These are phyloP conservation scores for Kwoniella mangroviensis DNA, from an alignment of 768 basidiomycete genomes.

Conservation along the genomic window DNA sequence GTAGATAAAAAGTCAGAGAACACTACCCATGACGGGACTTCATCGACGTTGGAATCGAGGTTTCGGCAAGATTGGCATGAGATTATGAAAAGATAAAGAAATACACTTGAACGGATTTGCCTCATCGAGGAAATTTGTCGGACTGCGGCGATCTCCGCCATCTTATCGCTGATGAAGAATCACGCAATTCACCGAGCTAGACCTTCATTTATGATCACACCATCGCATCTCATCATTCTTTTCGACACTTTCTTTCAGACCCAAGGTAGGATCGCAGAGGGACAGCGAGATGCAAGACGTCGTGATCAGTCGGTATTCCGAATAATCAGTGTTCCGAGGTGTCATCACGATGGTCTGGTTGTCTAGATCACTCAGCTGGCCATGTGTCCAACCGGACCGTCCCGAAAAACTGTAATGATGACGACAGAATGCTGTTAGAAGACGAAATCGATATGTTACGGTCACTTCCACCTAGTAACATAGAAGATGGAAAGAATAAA, in stretches of 20 bases:
- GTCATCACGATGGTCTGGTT: neutral
- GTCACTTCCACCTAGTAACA: neutral
- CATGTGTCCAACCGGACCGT: neutral
- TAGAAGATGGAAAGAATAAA: neutral
- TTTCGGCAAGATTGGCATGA: neutral
- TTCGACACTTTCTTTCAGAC: neutral
- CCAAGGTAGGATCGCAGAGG: neutral
- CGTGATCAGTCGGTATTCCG: constrained; percentile 16
- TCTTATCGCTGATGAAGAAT: constrained; percentile 11
- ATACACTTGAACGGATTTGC: neutral
- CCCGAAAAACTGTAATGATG: constrained; percentile 3
- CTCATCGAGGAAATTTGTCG: neutral
- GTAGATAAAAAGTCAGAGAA: neutral
- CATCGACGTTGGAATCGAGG: neutral
- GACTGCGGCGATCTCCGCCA: neutral
- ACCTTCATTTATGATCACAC: neutral
- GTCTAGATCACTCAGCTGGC: neutral
- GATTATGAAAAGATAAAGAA: constrained; percentile 1
- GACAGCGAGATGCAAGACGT: neutral
- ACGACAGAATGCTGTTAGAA: constrained; percentile 7
- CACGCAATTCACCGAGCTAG: constrained; percentile 10
- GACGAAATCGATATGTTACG: constrained; percentile 7
- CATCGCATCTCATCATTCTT: neutral
- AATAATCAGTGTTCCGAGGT: neutral
- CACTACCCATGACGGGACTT: neutral